Conservation (phyloP, 2,329 filamentous ascomycete species). For the Exophiala mesophila region DNA sequence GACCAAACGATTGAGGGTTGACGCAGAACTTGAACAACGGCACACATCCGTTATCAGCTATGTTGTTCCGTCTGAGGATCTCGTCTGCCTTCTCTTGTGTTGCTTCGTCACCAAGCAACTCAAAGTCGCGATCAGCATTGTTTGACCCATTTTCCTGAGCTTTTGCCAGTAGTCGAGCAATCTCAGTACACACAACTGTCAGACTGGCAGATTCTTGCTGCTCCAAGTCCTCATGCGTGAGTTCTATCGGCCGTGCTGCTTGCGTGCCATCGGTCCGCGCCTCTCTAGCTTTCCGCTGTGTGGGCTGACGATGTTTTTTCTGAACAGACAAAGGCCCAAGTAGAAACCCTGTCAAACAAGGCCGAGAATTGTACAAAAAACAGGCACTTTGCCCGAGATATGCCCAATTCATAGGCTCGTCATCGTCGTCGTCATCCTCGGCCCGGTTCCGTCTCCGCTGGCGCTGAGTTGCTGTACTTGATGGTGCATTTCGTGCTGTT, state of each 20-base stretch:
- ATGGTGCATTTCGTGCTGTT: slow-evolving; percentile 32
- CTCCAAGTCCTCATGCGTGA: slow-evolving; percentile 68
- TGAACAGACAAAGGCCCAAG: slow-evolving; percentile 85
- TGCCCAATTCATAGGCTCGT: slow-evolving; percentile 79
- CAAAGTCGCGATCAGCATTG: slow-evolving; percentile 28
- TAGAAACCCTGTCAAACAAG: slow-evolving; percentile 75
- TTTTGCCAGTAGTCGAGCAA: slow-evolving; percentile 56
- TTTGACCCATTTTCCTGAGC: slow-evolving; percentile 44
- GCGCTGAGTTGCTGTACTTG: slow-evolving; percentile 39
- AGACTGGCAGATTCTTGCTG: slow-evolving; percentile 74
- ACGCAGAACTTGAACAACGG: slow-evolving; percentile 82
- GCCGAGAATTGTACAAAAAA: slow-evolving; percentile 66
- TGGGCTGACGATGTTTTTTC: slow-evolving; percentile 69
- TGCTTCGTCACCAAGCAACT: slow-evolving; percentile 27
- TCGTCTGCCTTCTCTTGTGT: slow-evolving; percentile 37
- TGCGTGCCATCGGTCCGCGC: slow-evolving; percentile 63
- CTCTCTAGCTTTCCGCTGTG: slow-evolving; percentile 66
- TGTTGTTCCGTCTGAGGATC: slow-evolving; percentile 60
- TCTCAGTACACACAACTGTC: slow-evolving; percentile 71
- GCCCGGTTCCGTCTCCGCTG: slow-evolving; percentile 30
- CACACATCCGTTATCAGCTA: slow-evolving; percentile 66
- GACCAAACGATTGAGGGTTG: slow-evolving; percentile 84
- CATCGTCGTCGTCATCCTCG: slow-evolving; percentile 60
- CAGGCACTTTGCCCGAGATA: slow-evolving; percentile 74
- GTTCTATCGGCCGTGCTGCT: slow-evolving; percentile 68